Evolutionary conservation across 306 rosid genomes (phyloP), one percentile per base, ranked within the genome.

Genomic region (Lathyrus tuberosus): DNA sequence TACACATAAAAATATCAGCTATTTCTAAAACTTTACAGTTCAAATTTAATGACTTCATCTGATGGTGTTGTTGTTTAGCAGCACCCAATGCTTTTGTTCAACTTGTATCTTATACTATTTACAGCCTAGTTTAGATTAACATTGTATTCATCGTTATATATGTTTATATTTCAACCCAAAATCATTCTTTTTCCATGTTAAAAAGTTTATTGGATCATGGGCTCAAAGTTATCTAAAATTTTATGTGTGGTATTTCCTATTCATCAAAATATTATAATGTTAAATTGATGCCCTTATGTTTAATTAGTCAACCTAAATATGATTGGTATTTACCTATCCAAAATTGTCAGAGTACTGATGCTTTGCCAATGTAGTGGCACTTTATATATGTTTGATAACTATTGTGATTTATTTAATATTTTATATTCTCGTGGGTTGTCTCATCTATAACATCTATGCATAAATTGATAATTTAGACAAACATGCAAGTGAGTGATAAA

Each of bases 221-320:
- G 35, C 13, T 53, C 65, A 56, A 37, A 26, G n/a, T 44, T 9
- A 57, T 59, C 54, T 51, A 9, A 56, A 58, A 47, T 41, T 18
- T 18, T 46, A 2, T 54, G 33, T 20, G 62, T 35, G 5, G 67
- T 15, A 22, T 17, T 60, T 65, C 28, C 49, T 20, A 1, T 3
- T 52, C n/a, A n/a, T n/a, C n/a, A n/a, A 68, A 79, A 76, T 37
- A 57, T 22, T 18, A 12, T 35, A 65, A 41, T 59, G 52, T 60
- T 65, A 62, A 43, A 6, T 31, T 71, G 58, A 11, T 51, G 37
- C 16, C 8, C 72, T 35, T 69, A 20, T 48, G 40, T 68, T 62
- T 42, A 33, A 12, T 56, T 65, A 30, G 17, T 43, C 26, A 44
- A 35, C 74, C 62, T 46, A 58, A 57, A 67, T 35, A 30, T 43